These are phyloP conservation scores for Microcera coccophila DNA, from an alignment of 2,329 filamentous ascomycete genomes.

Conservation along the genomic window DNA sequence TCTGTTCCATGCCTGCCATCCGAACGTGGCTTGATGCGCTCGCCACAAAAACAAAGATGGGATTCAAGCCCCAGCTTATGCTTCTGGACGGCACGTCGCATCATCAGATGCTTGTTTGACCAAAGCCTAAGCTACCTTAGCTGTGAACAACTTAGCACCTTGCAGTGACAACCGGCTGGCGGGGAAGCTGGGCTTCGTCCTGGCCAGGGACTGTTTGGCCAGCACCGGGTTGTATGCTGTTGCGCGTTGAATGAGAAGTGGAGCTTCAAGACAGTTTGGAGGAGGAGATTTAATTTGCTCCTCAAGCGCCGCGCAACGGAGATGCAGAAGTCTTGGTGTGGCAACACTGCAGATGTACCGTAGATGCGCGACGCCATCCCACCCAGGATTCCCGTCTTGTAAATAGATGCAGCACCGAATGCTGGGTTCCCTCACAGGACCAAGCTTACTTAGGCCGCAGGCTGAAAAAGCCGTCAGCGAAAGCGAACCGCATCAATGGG, in stretches of 20 bases:
- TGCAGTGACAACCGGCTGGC: constrained; percentile 22
- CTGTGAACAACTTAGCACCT: constrained; percentile 19
- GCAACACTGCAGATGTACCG: not conserved
- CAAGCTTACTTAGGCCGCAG: not conserved
- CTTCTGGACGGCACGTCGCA: constrained; percentile 1
- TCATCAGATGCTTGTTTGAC: constrained; percentile 10
- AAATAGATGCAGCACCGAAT: too few relatives aligned
- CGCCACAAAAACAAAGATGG: too few relatives aligned
- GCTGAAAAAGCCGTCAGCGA: not conserved
- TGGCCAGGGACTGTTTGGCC: constrained; percentile 10
- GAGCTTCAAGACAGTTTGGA: not conserved
- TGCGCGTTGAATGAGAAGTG: not conserved
- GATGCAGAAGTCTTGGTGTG: not conserved
- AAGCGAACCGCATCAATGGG: not conserved
- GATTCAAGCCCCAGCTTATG: too few relatives aligned
- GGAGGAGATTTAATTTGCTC: not conserved
- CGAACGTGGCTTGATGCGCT: too few relatives aligned
- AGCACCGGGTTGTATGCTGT: constrained; percentile 3
- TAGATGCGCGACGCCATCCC: not conserved
- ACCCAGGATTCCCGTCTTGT: not conserved
- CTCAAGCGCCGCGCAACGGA: not conserved
- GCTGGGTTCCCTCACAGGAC: not conserved
- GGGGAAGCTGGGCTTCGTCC: constrained; percentile 11
- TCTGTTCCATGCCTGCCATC: not conserved
- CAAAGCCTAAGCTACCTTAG: constrained; percentile 13